A percentile compares a stretch with the other conserved stretches of the same genome.
Conservation (phyloP, 2,329 filamentous ascomycete genomes). For the Septoria petroselini region DNA sequence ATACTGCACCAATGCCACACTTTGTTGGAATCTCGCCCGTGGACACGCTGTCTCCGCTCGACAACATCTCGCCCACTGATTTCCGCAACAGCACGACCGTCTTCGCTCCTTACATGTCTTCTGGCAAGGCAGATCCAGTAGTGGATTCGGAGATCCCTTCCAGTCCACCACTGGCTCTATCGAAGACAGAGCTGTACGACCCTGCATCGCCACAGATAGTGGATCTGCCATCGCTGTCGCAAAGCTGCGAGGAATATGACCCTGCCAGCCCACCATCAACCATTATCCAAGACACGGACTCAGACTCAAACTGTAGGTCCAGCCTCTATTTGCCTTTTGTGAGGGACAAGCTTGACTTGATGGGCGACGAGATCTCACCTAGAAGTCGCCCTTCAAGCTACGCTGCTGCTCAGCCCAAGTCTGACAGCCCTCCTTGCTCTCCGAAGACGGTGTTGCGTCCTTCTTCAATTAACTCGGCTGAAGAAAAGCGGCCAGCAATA, state of each 20-base stretch:
- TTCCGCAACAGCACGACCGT: constrained; percentile 14
- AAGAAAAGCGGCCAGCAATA: constrained; percentile 4
- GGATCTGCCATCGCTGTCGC: constrained; percentile 15
- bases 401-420: constrained; percentile 9
- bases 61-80: constrained; percentile 13
- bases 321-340: constrained; percentile 26
- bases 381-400: constrained; percentile 22
- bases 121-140: constrained; percentile 9
- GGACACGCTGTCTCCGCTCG: constrained; percentile 17
- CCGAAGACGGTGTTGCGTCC: constrained; percentile 37
- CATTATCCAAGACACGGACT: constrained; percentile 9
- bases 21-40: constrained; percentile 22
- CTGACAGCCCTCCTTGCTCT: constrained; percentile 40
- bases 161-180: constrained; percentile 29
- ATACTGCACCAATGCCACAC: constrained; percentile 27
- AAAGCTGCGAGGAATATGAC: constrained; percentile 31
- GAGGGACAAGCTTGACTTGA: constrained; percentile 1
- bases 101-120: constrained; percentile 23
- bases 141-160: constrained; percentile 25
- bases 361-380: constrained; percentile 19
- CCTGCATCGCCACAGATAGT: constrained; percentile 29
- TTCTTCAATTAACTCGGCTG: not conserved
- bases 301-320: constrained; percentile 22
- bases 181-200: constrained; percentile 30
- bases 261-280: constrained; percentile 30